Evolutionary conservation across 2,329 filamentous ascomycete species (phyloP).

Genomic region (Aspergillus hortae): DNA sequence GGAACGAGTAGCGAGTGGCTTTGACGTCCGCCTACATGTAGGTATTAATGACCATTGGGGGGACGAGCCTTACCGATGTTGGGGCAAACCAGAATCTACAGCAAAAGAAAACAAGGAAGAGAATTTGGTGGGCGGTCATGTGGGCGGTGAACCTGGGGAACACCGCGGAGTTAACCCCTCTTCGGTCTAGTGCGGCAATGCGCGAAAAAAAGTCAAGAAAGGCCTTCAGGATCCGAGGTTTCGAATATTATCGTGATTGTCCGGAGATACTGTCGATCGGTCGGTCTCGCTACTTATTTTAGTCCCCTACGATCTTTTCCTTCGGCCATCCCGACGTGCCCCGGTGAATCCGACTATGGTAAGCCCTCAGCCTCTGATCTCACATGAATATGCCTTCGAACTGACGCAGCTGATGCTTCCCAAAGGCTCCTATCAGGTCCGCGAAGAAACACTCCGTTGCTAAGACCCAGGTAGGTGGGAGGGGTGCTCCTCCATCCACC

Average conservation of each 20-base stretch:
- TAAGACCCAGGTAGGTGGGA: constrained; percentile 5
- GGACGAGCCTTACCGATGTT: background rate
- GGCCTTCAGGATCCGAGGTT: constrained; percentile 3
- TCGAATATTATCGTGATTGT: constrained; percentile 7
- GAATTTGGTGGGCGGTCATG: constrained; percentile 5
- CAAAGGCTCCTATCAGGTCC: constrained; percentile 27
- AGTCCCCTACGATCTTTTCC: background rate
- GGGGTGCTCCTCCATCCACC: constrained; percentile 15
- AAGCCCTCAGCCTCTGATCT: background rate
- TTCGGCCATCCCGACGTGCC: background rate
- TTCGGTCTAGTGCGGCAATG: constrained; percentile 6
- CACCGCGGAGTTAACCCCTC: constrained; percentile 5
- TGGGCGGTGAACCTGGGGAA: constrained; percentile 14
- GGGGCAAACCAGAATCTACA: background rate
- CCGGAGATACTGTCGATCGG: constrained; percentile 3
- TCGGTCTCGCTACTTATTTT: background rate
- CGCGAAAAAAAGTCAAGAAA: background rate
- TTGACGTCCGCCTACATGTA: background rate
- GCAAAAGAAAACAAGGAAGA: background rate
- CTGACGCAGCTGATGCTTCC: background rate
- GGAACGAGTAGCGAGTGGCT: background rate
- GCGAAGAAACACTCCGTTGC: constrained; percentile 13
- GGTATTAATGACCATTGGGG: background rate
- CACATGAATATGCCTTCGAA: background rate
- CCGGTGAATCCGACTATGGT: background rate